Conservation (phyloP, 2,329 filamentous ascomycete species). For the Cladosporium cucumerinum region DNA sequence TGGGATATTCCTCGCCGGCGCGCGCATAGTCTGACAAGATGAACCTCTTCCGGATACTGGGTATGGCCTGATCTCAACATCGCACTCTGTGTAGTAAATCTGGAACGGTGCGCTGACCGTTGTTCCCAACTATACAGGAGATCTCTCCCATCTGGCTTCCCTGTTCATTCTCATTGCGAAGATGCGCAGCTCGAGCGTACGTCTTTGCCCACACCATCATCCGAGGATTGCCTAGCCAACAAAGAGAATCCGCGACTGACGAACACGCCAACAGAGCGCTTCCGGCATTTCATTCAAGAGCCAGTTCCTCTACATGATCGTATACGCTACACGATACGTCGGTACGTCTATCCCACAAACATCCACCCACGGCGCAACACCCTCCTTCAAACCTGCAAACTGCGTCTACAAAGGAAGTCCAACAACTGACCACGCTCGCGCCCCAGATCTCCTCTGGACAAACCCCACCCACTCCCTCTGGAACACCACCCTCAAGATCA, state of each 20-base stretch:
- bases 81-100: constrained; percentile 4
- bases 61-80: constrained; percentile 42
- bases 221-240: neutral
- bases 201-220: constrained; percentile 30
- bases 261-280: constrained; percentile 66
- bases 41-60: constrained; percentile 68
- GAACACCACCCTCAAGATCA: constrained; percentile 92
- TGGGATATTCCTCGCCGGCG: constrained; percentile 11
- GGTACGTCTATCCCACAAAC: constrained; percentile 26
- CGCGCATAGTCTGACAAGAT: constrained; percentile 39
- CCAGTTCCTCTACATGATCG: constrained; percentile 88
- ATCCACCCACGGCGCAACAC: neutral
- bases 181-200: constrained; percentile 83
- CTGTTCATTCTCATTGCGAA: constrained; percentile 95
- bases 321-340: constrained; percentile 91
- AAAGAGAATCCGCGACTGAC: neutral
- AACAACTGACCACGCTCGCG: constrained; percentile 18
- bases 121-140: constrained; percentile 56
- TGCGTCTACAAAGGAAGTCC: neutral
- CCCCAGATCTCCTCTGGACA: constrained; percentile 77
- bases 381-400: constrained; percentile 25
- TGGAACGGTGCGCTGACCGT: constrained; percentile 18
- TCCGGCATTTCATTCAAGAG: constrained; percentile 98
- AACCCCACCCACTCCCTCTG: constrained; percentile 63
- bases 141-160: constrained; percentile 91